These are phyloP conservation scores for Prunus salicina DNA, from an alignment of 306 rosid species.

Conservation along the genomic window DNA sequence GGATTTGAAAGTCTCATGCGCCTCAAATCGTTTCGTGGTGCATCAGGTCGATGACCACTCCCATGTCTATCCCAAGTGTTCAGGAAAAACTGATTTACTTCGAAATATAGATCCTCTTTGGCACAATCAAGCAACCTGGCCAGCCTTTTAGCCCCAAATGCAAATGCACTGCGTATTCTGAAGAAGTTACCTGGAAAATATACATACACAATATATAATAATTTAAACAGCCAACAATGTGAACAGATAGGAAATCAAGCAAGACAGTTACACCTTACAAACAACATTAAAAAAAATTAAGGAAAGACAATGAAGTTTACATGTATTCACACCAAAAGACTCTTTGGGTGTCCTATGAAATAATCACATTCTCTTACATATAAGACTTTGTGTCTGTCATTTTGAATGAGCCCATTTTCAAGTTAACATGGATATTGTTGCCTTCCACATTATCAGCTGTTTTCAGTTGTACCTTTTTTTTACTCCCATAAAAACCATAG, in stretches of 20 bases:
- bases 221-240: slow-evolving; percentile 13
- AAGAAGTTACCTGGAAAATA: slow-evolving; percentile 83
- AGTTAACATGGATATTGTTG: neutral
- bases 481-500: neutral
- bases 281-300: neutral
- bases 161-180: slow-evolving; percentile 98
- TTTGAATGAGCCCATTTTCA: neutral
- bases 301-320: neutral
- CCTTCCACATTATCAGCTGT: slow-evolving; percentile 3
- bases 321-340: neutral
- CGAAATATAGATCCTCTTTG: slow-evolving; percentile 59
- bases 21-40: slow-evolving; percentile 58
- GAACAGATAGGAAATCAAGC: neutral
- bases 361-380: neutral
- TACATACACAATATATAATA: slow-evolving; percentile 10
- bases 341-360: neutral
- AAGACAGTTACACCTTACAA: neutral
- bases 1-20: slow-evolving; percentile 47
- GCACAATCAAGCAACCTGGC: slow-evolving; percentile 91
- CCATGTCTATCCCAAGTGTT: slow-evolving; percentile 99
- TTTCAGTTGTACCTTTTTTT: neutral
- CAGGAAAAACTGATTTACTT: slow-evolving; percentile 87
- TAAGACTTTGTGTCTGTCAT: neutral
- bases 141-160: slow-evolving; percentile 86
- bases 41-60: slow-evolving; percentile 96